Percentiles rank a stretch among this genome's conserved stretches.
phyloP scores from a whole-genome alignment of 345 rosid genomes.

The Eucalyptus paniculata region DNA sequence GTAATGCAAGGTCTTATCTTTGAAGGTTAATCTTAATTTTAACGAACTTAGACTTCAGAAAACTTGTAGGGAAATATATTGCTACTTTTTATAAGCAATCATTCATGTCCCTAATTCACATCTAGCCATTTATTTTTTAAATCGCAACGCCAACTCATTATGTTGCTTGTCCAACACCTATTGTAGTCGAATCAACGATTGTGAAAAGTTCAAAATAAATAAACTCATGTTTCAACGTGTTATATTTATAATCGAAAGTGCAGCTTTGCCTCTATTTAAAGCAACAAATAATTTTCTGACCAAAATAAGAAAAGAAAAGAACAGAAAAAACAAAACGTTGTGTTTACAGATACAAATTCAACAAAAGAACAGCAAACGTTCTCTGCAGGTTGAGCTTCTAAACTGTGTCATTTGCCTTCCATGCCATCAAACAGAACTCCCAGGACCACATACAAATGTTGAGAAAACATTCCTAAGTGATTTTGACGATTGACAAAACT shows the following conservation, averaged over 20 bases:
- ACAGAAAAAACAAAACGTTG: background rate
- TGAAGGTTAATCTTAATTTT: background rate
- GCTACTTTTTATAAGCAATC: background rate
- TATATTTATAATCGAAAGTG: background rate
- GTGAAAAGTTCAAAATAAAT: background rate
- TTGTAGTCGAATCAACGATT: background rate
- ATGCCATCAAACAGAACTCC: background rate
- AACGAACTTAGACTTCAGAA: background rate
- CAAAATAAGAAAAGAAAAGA: background rate
- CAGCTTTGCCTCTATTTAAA: background rate
- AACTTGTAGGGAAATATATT: background rate
- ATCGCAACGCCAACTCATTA: accelerated
- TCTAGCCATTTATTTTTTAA: background rate
- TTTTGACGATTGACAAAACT: no score
- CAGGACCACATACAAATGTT: background rate
- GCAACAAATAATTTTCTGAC: background rate
- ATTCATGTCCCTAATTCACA: background rate
- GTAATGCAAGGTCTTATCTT: background rate
- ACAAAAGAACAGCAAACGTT: background rate
- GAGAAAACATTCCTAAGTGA: no score
- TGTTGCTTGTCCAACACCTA: background rate
- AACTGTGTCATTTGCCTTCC: background rate
- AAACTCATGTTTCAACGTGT: background rate
- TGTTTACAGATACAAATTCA: background rate
- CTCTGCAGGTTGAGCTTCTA: background rate